These are phyloP conservation scores for Recurvomyces mirabilis DNA, from an alignment of 495 filamentous ascomycete species.

Conservation along the genomic window DNA sequence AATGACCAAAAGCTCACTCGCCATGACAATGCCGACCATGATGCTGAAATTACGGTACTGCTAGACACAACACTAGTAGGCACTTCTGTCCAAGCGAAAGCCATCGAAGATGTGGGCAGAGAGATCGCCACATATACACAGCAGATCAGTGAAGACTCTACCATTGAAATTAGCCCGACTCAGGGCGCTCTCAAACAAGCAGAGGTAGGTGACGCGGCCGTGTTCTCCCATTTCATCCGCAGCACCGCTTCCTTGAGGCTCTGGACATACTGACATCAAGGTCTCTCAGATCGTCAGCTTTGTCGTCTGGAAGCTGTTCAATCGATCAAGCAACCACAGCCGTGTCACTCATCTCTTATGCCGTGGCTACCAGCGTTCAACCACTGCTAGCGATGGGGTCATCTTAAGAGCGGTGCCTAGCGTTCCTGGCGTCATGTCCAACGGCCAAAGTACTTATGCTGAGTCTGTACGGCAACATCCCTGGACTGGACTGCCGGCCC, in stretches of 20 bases:
- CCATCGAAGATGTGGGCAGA: too few species aligned
- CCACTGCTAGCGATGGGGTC: constrained; percentile 20
- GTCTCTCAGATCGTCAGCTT: constrained; percentile 66
- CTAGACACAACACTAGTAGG: constrained; percentile 64
- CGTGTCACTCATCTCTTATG: constrained; percentile 63
- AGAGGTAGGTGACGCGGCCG: constrained; percentile 40
- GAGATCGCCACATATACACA: constrained; percentile 62
- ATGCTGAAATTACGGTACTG: neutral
- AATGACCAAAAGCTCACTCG: too few species aligned
- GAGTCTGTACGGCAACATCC: constrained; percentile 52
- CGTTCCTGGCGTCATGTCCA: constrained; percentile 43
- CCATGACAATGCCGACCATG: too few species aligned
- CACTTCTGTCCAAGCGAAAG: neutral
- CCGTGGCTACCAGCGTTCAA: constrained; percentile 53
- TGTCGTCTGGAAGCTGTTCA: constrained; percentile 65
- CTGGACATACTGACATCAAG: constrained; percentile 1
- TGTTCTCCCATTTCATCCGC: constrained; percentile 9
- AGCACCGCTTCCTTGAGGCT: too few species aligned
- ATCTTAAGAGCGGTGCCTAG: constrained; percentile 29
- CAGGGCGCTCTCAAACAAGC: constrained; percentile 40
- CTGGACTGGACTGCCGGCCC: constrained; percentile 59
- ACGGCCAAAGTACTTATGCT: constrained; percentile 59
- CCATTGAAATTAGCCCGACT: constrained; percentile 30
- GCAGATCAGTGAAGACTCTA: too few species aligned
- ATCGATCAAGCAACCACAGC: constrained; percentile 34